Percentiles rank a stretch among this genome's conserved stretches.
phyloP scores from a whole-genome alignment of 129 eudicot genomes.

The Tagetes erecta region DNA sequence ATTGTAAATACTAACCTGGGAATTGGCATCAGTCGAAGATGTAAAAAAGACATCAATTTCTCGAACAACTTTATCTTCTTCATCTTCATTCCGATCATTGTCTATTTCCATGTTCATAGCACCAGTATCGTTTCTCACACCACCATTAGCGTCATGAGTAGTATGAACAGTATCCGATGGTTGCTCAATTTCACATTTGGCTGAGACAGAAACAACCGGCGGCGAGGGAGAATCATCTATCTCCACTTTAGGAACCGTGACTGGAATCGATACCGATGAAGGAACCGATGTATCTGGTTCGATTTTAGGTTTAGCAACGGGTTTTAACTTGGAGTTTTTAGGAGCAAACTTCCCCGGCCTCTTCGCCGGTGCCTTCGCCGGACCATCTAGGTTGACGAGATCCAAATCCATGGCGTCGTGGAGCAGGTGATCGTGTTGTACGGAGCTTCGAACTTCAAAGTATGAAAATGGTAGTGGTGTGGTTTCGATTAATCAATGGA shows the following conservation, averaged over 20 bases:
- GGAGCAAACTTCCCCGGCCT: conserved; percentile 58
- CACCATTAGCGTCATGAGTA: conserved; percentile 25
- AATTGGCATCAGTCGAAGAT: conserved; percentile 43
- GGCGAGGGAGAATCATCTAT: conserved; percentile 30
- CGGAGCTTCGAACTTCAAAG: neutral
- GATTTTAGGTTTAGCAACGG: conserved; percentile 44
- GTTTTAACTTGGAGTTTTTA: conserved; percentile 57
- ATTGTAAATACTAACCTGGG: conserved; percentile 37
- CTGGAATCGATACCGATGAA: conserved; percentile 19
- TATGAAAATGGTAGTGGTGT: conserved; percentile 5
- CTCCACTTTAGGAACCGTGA: conserved; percentile 40
- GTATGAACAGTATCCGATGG: neutral
- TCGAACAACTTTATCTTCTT: conserved; percentile 63
- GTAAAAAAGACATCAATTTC: conserved; percentile 75
- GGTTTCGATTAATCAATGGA: neutral
- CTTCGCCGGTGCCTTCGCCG: conserved; percentile 35
- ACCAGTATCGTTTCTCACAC: conserved; percentile 37
- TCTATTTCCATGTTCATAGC: conserved; percentile 39
- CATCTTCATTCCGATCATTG: conserved; percentile 25
- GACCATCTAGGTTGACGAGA: conserved; percentile 58
- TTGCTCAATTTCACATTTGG: conserved; percentile 18
- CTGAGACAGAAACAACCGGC: neutral
- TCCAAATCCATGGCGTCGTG: conserved; percentile 54
- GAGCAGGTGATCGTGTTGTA: neutral
- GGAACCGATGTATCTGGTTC: conserved; percentile 42